Evolutionary conservation across 768 basidiomycete genomes (phyloP), one percentile per base, ranked within the genome.

Genomic region (Kwoniella dejecticola): DNA sequence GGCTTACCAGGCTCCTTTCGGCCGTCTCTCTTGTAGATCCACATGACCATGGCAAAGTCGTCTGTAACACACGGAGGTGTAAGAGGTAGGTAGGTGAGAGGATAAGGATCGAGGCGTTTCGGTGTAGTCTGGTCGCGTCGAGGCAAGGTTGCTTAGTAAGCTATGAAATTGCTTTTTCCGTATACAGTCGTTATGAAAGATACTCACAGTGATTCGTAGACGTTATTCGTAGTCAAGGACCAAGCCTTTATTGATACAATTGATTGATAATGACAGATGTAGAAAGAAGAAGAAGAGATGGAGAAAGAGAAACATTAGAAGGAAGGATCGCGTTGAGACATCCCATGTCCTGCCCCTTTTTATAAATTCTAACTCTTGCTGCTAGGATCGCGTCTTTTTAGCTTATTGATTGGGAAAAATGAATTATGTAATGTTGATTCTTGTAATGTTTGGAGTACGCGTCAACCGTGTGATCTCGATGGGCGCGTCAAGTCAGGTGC

Each of bases 21-120:
- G 57, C 77, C 71, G 60, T 75, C 68, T 61, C 79, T 74, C 57
- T 77, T 76, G 72, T 69, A 77, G 36, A 77, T 68, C 66, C 63
- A 67, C 73, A 75, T 75, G 4, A 75, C 73, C 73, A 75, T 72
- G 68, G 52, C n/a, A 33, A 44, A 23, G 21, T 38, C 12, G 4
- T 42, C 21, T 33, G 26, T 29, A 23, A 21, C 26, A 36, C 24
- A 19, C 6, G 26, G 17, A 17, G 47, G 26, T 40, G n/a, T 11
- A 40, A 50, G 47, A 42, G 31, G 46, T 41, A 21, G 33, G 48
- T 23, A 42, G 58, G 15, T 52, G 50, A 50, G 24, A 21, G 19
- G n/a, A 1, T n/a, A n/a, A n/a, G n/a, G n/a, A n/a, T n/a, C n/a
- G n/a, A n/a, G n/a, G n/a, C n/a, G n/a, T n/a, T n/a, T n/a, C n/a